These are phyloP conservation scores for Blastomyces parvus DNA, from an alignment of 2,329 filamentous ascomycete species.

Conservation along the genomic window DNA sequence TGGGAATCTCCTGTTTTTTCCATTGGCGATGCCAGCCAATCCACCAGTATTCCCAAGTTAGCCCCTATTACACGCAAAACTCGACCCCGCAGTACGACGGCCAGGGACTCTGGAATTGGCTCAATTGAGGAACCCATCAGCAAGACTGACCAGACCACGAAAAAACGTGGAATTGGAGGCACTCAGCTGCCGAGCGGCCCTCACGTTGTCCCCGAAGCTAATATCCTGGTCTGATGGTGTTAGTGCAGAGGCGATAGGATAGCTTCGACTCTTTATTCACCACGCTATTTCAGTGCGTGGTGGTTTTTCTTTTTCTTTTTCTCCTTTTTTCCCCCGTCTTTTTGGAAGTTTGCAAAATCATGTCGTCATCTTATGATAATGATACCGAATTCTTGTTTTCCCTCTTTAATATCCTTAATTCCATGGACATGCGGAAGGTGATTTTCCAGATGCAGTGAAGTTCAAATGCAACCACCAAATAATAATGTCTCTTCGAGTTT, in stretches of 20 bases:
- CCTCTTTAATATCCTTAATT: neutral
- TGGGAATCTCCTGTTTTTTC: conserved; percentile 95
- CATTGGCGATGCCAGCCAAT: conserved; percentile 67
- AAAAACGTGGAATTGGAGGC: neutral
- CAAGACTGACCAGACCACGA: neutral
- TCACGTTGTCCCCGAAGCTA: neutral
- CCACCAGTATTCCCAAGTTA: conserved; percentile 56
- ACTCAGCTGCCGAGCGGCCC: neutral
- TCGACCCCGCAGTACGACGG: conserved; percentile 35
- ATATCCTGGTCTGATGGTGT: neutral
- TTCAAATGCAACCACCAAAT: neutral
- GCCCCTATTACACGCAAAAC: conserved; percentile 50
- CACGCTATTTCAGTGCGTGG: neutral
- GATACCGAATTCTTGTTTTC: neutral
- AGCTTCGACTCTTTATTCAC: neutral
- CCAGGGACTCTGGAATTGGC: conserved; percentile 3
- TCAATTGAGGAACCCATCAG: neutral
- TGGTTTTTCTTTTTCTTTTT: neutral
- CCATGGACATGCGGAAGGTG: neutral
- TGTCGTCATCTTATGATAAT: neutral
- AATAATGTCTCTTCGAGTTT: neutral
- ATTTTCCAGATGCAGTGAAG: neutral
- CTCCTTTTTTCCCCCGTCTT: neutral
- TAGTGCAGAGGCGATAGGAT: neutral
- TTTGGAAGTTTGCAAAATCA: neutral